Evolutionary conservation across 2,329 filamentous ascomycete species (phyloP).

Genomic region (Exophiala calicioides): DNA sequence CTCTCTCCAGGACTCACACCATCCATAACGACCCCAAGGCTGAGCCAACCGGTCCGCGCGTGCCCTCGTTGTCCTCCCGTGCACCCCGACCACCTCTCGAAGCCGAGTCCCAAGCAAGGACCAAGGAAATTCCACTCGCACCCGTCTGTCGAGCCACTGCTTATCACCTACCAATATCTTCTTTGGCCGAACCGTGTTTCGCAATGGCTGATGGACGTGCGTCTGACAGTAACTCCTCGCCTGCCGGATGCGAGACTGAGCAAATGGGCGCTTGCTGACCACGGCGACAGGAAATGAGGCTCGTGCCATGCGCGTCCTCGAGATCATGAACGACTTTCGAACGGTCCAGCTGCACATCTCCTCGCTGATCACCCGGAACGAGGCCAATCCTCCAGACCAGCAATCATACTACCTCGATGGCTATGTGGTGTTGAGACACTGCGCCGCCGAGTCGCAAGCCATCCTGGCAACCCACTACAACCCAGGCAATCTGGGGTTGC

Average conservation of each 20-base stretch:
- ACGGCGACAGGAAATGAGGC: slow-evolving; percentile 59
- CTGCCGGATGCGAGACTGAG: slow-evolving; percentile 3
- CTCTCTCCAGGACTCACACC: slow-evolving; percentile 13
- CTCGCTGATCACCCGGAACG: slow-evolving; percentile 46
- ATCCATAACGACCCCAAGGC: slow-evolving; percentile 15
- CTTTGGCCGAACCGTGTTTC: slow-evolving; percentile 4
- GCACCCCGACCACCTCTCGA: slow-evolving; percentile 3
- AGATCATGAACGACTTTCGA: slow-evolving; percentile 66
- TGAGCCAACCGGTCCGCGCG: slow-evolving; percentile 15
- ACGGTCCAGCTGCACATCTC: slow-evolving; percentile 60
- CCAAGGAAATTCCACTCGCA: slow-evolving; percentile 6
- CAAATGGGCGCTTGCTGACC: slow-evolving; percentile 16
- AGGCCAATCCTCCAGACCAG: slow-evolving; percentile 52
- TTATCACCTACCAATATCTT: slow-evolving; percentile 8
- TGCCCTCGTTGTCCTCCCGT: slow-evolving; percentile 7
- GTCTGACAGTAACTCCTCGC: slow-evolving; percentile 19
- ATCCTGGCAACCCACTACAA: slow-evolving; percentile 57
- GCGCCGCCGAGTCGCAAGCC: slow-evolving; percentile 55
- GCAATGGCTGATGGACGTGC: slow-evolving; percentile 32
- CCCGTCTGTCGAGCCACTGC: slow-evolving; percentile 9
- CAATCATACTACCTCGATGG: slow-evolving; percentile 60
- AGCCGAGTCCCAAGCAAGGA: slow-evolving; percentile 5
- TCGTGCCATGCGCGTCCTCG: slow-evolving; percentile 62
- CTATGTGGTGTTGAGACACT: slow-evolving; percentile 59
- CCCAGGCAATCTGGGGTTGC: slow-evolving; percentile 41